Conservation (phyloP, 2,329 filamentous ascomycete genomes). For the Dissoconium aciculare region DNA sequence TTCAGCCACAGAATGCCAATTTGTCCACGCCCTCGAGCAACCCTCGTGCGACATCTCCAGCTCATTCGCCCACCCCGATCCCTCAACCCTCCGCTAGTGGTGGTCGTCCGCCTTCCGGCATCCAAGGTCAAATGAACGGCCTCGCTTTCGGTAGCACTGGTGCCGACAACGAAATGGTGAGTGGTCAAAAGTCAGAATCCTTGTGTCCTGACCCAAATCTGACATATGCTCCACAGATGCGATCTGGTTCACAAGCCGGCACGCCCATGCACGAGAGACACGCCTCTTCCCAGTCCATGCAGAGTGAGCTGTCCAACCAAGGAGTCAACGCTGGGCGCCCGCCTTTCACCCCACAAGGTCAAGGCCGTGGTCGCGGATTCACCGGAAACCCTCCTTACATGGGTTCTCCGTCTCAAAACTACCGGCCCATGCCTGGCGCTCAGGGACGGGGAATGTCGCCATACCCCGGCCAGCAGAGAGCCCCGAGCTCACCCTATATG, state of each 20-base stretch:
- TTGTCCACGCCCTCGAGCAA: slow-evolving; percentile 42
- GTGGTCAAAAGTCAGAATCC: slow-evolving; percentile 26
- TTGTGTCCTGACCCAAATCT: slow-evolving; percentile 8
- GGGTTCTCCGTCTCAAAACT: slow-evolving; percentile 40
- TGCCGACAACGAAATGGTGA: slow-evolving; percentile 61
- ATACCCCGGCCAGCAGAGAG: slow-evolving; percentile 25
- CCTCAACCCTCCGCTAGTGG: slow-evolving; percentile 77
- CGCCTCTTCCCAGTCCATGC: slow-evolving; percentile 71
- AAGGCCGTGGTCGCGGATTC: slow-evolving; percentile 34
- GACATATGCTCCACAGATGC: neutral
- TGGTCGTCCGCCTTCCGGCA: slow-evolving; percentile 61
- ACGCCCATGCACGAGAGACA: slow-evolving; percentile 65
- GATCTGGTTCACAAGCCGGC: slow-evolving; percentile 22
- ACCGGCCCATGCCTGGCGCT: slow-evolving; percentile 37
- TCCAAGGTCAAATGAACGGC: slow-evolving; percentile 55
- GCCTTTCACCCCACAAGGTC: slow-evolving; percentile 26
- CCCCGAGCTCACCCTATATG: slow-evolving; percentile 27
- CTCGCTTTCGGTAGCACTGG: slow-evolving; percentile 71
- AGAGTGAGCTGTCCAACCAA: slow-evolving; percentile 55
- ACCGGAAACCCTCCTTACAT: slow-evolving; percentile 32
- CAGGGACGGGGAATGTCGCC: slow-evolving; percentile 38
- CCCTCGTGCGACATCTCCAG: slow-evolving; percentile 66
- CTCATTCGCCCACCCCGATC: slow-evolving; percentile 82
- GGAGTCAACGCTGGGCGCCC: slow-evolving; percentile 27
- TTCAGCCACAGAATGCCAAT: slow-evolving; percentile 46